A percentile compares a stretch with the other conserved stretches of the same genome.
phyloP scores from a whole-genome alignment of 23 red algal species.

The Cyanidium caldarium region DNA sequence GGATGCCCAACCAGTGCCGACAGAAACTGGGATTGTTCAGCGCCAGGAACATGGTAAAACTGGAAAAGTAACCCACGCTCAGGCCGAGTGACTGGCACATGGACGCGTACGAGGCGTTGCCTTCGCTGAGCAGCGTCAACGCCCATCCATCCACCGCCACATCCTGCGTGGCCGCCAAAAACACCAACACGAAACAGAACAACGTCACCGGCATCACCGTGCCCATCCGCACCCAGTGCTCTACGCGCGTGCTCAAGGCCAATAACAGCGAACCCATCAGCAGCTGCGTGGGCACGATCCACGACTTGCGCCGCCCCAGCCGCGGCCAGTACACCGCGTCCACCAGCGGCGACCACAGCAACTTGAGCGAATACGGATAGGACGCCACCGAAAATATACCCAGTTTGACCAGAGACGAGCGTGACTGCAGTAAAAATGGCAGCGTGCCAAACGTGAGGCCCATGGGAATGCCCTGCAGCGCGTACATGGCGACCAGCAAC shows the following conservation, averaged over 20 bases:
- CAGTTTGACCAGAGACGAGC: constrained; percentile 34
- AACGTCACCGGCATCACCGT: constrained; percentile 34
- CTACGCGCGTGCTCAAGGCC: constrained; percentile 14
- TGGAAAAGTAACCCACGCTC: constrained; percentile 61
- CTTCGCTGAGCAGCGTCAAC: constrained; percentile 43
- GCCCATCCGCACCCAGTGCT: constrained; percentile 27
- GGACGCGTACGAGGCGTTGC: constrained; percentile 35
- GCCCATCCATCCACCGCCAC: constrained; percentile 96
- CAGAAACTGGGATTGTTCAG: constrained; percentile 57
- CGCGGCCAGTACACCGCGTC: constrained; percentile 42
- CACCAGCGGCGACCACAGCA: constrained; percentile 73
- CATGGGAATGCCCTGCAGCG: constrained; percentile 72
- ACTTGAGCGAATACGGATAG: constrained; percentile 84
- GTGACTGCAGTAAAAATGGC: constrained; percentile 66
- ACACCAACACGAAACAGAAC: constrained; percentile 42
- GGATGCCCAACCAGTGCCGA: constrained; percentile 29
- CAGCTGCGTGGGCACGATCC: constrained; percentile 74
- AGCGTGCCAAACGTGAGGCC: constrained; percentile 64
- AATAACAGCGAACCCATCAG: constrained; percentile 34
- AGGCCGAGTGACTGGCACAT: constrained; percentile 74
- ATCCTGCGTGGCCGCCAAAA: constrained; percentile 73
- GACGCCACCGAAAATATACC: constrained; percentile 69
- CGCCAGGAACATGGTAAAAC: constrained; percentile 81
- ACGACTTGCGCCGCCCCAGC: constrained; percentile 60
- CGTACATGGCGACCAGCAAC: constrained; percentile 51